Evolutionary conservation across 179 eudicot species (phyloP), one percentile per base, ranked within the genome.

Genomic region (Carnegiea gigantea): DNA sequence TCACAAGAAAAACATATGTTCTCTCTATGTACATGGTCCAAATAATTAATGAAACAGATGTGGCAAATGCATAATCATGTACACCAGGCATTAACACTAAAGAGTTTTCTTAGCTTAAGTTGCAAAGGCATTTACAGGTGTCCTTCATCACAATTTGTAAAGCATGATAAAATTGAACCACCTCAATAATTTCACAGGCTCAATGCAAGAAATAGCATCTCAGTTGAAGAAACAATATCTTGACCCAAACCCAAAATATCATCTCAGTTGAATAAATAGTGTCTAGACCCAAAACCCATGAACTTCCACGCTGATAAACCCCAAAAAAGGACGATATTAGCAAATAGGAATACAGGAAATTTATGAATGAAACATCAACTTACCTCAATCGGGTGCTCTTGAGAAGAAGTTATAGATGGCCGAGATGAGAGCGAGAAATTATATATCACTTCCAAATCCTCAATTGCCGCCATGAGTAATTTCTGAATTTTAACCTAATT

Each of bases 161-260:
- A 46, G 20, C 77, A 54, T 20, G 21, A 30, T 3, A 33, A 51
- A 51, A 67, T 30, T 36, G 33, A 36, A 70, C 36, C 36, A 33
- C 59, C 72, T 79, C 43, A 28, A 70, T 23, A 79, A 70, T 44
- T 23, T 38, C 26, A 33, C 72, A 15, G 33, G 67, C 59, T 72
- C 36, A 33, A 33, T 33, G 6, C 24, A 44, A 17, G 70, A 44
- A 28, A 70, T n/a, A 30, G 30, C 3, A 33, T 33, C 36, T 33
- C 2, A 33, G 36, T 33, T 1, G 36, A 33, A 33, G 36, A 33
- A 33, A 1, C 36, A 33, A 2, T 33, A 33, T 33, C 36, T 33
- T 33, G 36, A 33, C 36, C 36, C 36, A 33, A 33, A 33, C 36
- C 36, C 36, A 33, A 33, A 33, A 33, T 33, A 33, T 33, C 17